These are phyloP conservation scores for Lagenaria siceraria DNA, from an alignment of 306 rosid species.

Conservation along the genomic window DNA sequence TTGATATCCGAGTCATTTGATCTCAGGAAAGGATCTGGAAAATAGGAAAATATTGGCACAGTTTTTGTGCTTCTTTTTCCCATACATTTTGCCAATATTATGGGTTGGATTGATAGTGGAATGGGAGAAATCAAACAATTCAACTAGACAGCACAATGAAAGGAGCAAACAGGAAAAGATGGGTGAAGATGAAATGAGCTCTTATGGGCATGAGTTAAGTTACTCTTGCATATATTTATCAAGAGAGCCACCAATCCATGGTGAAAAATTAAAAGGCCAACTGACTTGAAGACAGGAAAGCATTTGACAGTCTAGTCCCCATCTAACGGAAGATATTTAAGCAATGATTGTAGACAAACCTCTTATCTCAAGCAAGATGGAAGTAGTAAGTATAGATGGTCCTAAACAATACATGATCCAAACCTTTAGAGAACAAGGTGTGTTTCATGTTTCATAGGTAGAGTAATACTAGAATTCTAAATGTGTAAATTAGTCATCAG, in stretches of 20 bases:
- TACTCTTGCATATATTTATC: not conserved
- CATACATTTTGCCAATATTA: not conserved
- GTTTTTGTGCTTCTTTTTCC: not conserved
- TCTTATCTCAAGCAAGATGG: not conserved
- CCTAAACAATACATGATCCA: not conserved
- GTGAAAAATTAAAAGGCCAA: not conserved
- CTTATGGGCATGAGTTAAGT: not conserved
- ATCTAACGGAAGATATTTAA: not conserved
- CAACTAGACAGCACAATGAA: not conserved
- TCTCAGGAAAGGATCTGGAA: not conserved
- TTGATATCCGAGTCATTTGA: not conserved
- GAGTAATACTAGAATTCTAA: not conserved
- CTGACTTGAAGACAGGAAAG: not conserved
- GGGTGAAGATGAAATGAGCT: not conserved
- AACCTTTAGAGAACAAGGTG: not conserved
- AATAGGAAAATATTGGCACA: not conserved
- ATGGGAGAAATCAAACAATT: not conserved
- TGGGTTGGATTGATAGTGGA: not conserved
- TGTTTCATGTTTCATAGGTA: not conserved
- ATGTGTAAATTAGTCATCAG: not conserved
- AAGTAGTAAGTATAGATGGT: not conserved
- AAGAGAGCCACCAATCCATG: not conserved
- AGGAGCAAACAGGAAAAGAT: not conserved
- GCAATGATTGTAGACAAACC: not conserved
- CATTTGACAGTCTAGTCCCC: not conserved